Evolutionary conservation across 768 basidiomycete genomes (phyloP).

Genomic region (Mycena rebaudengoi): DNA sequence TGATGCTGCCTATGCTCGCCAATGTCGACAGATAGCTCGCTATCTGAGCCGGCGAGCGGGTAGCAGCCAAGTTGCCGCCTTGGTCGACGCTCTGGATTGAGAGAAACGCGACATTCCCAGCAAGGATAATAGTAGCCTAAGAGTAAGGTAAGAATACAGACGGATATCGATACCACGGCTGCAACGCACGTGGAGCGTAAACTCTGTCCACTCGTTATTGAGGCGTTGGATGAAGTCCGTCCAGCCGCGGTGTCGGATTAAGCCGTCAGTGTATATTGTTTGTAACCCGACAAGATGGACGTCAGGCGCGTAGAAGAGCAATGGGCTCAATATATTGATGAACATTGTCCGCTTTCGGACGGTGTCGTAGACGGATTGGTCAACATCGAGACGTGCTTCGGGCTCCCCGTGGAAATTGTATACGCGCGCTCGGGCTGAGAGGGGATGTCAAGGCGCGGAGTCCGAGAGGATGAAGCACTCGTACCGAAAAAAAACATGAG

Average conservation of each 20-base stretch:
- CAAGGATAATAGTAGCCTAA: slow-evolving; percentile 65
- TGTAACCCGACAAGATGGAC: slow-evolving; percentile 54
- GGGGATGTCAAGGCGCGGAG: slow-evolving; percentile 16
- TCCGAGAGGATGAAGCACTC: background rate
- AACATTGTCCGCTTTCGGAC: slow-evolving; percentile 42
- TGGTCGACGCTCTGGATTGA: slow-evolving; percentile 56
- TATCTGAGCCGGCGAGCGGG: slow-evolving; percentile 53
- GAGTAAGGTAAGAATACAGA: background rate
- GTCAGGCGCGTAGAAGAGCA: slow-evolving; percentile 62
- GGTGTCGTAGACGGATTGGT: slow-evolving; percentile 50
- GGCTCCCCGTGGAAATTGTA: slow-evolving; percentile 58
- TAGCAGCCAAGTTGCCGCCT: background rate
- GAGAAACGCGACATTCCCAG: slow-evolving; percentile 69
- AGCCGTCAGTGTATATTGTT: slow-evolving; percentile 57
- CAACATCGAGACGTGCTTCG: slow-evolving; percentile 52
- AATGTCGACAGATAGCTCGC: slow-evolving; percentile 60
- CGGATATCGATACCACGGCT: background rate
- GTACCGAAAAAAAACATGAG: slow-evolving; percentile 55
- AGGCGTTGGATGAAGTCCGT: slow-evolving; percentile 51
- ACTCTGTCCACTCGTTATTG: slow-evolving; percentile 59
- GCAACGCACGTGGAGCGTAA: slow-evolving; percentile 59
- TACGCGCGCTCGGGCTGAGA: slow-evolving; percentile 51
- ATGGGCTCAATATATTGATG: slow-evolving; percentile 47
- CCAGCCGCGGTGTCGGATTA: slow-evolving; percentile 53
- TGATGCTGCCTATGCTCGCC: slow-evolving; percentile 57